These are phyloP conservation scores for Zoysia matrella DNA, from an alignment of 202 grass and related monocot genomes.

Conservation along the genomic window DNA sequence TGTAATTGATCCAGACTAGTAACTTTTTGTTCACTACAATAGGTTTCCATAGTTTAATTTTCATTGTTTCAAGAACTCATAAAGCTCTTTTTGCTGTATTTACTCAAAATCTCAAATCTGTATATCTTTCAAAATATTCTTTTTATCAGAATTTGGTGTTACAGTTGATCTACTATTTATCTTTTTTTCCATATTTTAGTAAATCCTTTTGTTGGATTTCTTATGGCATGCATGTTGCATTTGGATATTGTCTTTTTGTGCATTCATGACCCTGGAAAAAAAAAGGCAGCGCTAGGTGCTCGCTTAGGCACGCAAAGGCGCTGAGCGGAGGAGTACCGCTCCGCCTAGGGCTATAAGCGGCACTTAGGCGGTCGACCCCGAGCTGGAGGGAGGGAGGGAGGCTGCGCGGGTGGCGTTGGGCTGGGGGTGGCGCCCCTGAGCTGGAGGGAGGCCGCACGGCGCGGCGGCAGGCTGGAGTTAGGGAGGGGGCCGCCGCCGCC, in stretches of 20 bases:
- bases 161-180: not conserved
- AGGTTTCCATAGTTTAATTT: constrained; percentile 1
- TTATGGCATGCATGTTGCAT: not conserved
- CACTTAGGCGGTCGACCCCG: too few relatives aligned
- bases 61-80: not conserved
- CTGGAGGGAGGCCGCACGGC: too few relatives aligned
- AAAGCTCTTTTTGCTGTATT: not conserved
- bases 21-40: not conserved
- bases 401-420: too few relatives aligned
- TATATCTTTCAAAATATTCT: not conserved
- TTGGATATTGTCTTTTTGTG: constrained; percentile 8
- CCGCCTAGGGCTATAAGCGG: too few relatives aligned
- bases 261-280: not conserved
- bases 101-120: not conserved
- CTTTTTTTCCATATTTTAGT: not conserved
- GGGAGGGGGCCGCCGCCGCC: too few relatives aligned
- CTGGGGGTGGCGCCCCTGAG: too few relatives aligned
- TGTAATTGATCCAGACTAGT: not conserved
- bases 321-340: too few relatives aligned
- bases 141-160: not conserved
- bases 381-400: too few relatives aligned
- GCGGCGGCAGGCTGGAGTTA: too few relatives aligned
- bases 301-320: too few relatives aligned
- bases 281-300: too few relatives aligned
- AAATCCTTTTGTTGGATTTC: not conserved